A percentile compares a stretch with the other conserved stretches of the same genome.
These are phyloP conservation scores for Galerina marginata DNA, from an alignment of 768 basidiomycete species.

Conservation along the genomic window DNA sequence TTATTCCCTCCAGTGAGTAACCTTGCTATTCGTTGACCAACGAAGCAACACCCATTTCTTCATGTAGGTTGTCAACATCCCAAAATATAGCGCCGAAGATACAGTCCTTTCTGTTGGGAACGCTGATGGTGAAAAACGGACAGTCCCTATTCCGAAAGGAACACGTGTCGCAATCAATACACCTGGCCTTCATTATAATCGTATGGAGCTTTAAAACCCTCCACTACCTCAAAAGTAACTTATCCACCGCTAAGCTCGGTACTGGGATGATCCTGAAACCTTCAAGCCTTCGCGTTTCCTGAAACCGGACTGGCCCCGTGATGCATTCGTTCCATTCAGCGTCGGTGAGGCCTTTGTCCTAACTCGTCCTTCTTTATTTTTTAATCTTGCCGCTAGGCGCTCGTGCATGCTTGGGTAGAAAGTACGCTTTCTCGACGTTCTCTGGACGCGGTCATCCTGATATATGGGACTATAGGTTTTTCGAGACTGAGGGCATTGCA, in stretches of 20 bases:
- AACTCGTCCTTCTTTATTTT: not conserved
- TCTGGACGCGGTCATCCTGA: not conserved
- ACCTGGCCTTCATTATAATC: constrained; percentile 55
- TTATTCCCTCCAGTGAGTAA: constrained; percentile 48
- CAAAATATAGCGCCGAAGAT: constrained; percentile 40
- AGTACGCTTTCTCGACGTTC: constrained; percentile 9
- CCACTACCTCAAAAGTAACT: not conserved
- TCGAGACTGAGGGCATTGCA: constrained; percentile 56
- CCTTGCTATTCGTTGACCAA: not conserved
- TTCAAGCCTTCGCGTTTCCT: constrained; percentile 57
- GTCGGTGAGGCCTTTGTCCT: constrained; percentile 30
- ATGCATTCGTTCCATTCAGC: constrained; percentile 62
- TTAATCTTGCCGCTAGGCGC: constrained; percentile 12
- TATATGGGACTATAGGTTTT: constrained; percentile 39
- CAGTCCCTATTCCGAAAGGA: constrained; percentile 49
- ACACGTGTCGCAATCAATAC: constrained; percentile 40
- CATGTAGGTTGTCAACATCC: constrained; percentile 4
- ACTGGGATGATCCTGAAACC: constrained; percentile 56
- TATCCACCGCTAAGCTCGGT: constrained; percentile 43
- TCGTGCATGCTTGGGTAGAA: constrained; percentile 28
- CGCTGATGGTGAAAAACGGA: constrained; percentile 40
- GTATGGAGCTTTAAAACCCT: constrained; percentile 31
- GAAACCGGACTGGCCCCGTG: constrained; percentile 50
- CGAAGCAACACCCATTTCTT: not conserved
- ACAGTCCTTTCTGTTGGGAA: constrained; percentile 43